Evolutionary conservation across 345 rosid species (phyloP).

Genomic region (Populus euphratica): DNA sequence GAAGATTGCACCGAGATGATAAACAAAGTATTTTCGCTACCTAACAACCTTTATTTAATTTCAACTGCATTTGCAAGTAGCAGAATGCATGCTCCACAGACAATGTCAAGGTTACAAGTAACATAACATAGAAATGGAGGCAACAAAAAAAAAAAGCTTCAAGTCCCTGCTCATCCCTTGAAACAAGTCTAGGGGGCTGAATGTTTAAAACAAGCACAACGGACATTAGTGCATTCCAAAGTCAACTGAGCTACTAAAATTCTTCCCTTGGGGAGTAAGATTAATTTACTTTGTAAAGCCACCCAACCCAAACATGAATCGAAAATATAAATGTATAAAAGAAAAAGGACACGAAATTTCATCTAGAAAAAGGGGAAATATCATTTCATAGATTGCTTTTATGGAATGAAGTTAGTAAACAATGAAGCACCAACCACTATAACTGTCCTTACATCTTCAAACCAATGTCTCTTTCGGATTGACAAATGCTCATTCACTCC

Average conservation of each 20-base stretch:
- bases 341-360: background rate
- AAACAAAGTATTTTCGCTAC: background rate
- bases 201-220: background rate
- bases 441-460: slow-evolving; percentile 24
- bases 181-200: background rate
- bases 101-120: background rate
- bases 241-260: background rate
- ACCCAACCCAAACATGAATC: background rate
- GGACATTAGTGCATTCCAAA: background rate
- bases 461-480: slow-evolving; percentile 31
- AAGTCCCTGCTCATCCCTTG: background rate
- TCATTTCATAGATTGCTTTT: slow-evolving; percentile 36
- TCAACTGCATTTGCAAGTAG: background rate
- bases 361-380: slow-evolving; percentile 20
- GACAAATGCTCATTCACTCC: slow-evolving; percentile 43
- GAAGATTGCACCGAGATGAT: background rate
- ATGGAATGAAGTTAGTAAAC: slow-evolving; percentile 38
- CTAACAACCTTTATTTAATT: background rate
- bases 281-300: background rate
- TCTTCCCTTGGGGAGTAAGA: background rate
- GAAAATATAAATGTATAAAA: background rate
- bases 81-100: background rate
- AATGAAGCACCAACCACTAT: slow-evolving; percentile 34
- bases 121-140: background rate
- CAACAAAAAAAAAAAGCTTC: background rate